Evolutionary conservation across 169 alveolate species (phyloP).

Genomic region (Besnoitia besnoiti): DNA sequence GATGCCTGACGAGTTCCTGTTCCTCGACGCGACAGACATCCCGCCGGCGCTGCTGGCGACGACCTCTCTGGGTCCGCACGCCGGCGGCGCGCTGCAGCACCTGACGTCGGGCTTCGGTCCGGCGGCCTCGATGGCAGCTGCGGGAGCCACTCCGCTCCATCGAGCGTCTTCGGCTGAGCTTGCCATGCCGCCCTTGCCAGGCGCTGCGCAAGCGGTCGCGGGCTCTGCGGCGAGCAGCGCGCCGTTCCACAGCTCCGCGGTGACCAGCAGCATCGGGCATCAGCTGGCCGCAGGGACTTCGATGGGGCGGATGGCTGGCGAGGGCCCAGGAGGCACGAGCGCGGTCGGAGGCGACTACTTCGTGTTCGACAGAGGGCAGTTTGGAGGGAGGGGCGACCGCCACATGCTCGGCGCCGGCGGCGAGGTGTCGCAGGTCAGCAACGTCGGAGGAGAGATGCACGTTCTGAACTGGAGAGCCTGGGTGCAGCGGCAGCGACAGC

Average conservation of each 20-base stretch:
- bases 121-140: constrained; percentile 6
- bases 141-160: not conserved
- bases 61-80: constrained; percentile 13
- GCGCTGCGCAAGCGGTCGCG: not conserved
- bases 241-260: no score
- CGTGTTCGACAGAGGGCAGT: not conserved
- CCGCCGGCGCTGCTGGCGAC: constrained; percentile 16
- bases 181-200: not conserved
- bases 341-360: not conserved
- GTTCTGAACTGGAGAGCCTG: constrained; percentile 54
- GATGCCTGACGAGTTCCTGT: constrained; percentile 48
- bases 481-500: constrained; percentile 59
- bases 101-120: not conserved
- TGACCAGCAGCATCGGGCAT: no score
- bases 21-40: constrained; percentile 34
- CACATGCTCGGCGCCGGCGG: no score
- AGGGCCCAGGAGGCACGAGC: not conserved
- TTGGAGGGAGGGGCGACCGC: no score
- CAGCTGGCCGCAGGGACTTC: no score
- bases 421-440: not conserved
- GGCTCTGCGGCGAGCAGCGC: not conserved
- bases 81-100: not conserved
- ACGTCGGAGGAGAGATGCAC: not conserved
- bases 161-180: not conserved
- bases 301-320: not conserved